Base-by-base conservation (phyloP, 352 stramenopile species). In the Blastocystis hominis region DNA sequence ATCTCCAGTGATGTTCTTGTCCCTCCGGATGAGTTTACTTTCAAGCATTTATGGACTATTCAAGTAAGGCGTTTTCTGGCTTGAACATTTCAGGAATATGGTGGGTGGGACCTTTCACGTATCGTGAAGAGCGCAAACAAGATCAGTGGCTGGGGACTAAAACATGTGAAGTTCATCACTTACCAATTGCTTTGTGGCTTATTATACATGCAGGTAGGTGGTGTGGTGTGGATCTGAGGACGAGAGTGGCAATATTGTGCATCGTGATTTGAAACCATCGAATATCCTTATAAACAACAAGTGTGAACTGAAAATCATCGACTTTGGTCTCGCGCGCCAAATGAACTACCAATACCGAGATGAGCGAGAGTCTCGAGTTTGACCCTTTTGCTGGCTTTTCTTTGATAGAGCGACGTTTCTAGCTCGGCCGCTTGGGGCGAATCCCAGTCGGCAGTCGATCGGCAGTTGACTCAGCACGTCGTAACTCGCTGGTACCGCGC, bases 211-310 rank as follows among this genome's bases (percentile, higher is more conserved):
- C 94, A 97, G 44, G 62, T 78, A 40, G 17, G 1, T 0, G 24
- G 36, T 34, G 9, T 20, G 1, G 9, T 7, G 10, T n/a, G 53
- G 90, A 62, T 6, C 40, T 62, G 53, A 66, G 13, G 38, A 13
- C 4, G 5, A 84, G 77, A 87, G 77, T 87, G 92, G 93, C 20
- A 90, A 94, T 4, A 94, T 97, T 47, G 96, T 97, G 86, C 94
- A 97, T 89, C 92, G 94, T 3, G 93, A 97, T 86, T 89, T 97
- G 62, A 96, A 97, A 91, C 96, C 93, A 76, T 94, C 96, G 89
- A 98, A 98, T 91, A 97, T 97, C 89, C 98, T 99, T 88, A 98
- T 98, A 78, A 98, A 95, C 47, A 97, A 97, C 80, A 97, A 95
- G 68, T 96, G 96, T 47, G 95, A 98, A 89, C 90, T 99, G 66